Conservation (phyloP, 1,284 basidiomycete species). For the Austroboletus novae-zelandiae region DNA sequence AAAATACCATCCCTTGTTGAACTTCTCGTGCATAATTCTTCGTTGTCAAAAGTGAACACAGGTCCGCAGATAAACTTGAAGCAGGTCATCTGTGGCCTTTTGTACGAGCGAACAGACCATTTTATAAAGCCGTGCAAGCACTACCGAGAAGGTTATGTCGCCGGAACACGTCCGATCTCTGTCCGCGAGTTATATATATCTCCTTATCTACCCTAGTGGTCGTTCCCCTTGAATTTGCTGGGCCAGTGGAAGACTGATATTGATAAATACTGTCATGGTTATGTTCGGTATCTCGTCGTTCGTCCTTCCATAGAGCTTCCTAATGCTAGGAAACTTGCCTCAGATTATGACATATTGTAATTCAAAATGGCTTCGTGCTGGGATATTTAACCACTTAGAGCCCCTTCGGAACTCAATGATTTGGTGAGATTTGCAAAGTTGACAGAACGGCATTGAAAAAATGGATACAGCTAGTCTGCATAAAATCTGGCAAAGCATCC, state of each 20-base stretch:
- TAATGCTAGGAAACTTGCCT: constrained; percentile 52
- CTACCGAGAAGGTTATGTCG: constrained; percentile 9
- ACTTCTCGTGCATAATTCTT: constrained; percentile 53
- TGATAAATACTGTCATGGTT: constrained; percentile 65
- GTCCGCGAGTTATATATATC: constrained; percentile 60
- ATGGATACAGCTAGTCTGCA: too few relatives aligned
- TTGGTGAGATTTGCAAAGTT: too few relatives aligned
- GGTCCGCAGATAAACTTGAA: constrained; percentile 35
- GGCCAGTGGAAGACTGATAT: constrained; percentile 82
- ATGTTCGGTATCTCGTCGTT: constrained; percentile 56
- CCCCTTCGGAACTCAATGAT: too few relatives aligned
- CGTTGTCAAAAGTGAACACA: constrained; percentile 37
- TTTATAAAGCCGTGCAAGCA: constrained; percentile 37
- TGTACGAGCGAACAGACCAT: constrained; percentile 52
- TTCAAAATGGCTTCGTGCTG: background rate
- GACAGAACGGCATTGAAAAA: too few relatives aligned
- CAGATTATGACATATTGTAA: constrained; percentile 69
- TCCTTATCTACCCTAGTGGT: constrained; percentile 76
- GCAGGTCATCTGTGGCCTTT: constrained; percentile 38
- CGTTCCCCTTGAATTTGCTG: constrained; percentile 70
- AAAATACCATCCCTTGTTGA: constrained; percentile 62
- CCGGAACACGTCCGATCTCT: constrained; percentile 22
- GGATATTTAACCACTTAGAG: constrained; percentile 2
- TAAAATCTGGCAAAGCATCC: too few relatives aligned
- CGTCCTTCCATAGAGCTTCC: constrained; percentile 52